phyloP scores from a whole-genome alignment of 441 rosid species.

The Raphanus hybrid region DNA sequence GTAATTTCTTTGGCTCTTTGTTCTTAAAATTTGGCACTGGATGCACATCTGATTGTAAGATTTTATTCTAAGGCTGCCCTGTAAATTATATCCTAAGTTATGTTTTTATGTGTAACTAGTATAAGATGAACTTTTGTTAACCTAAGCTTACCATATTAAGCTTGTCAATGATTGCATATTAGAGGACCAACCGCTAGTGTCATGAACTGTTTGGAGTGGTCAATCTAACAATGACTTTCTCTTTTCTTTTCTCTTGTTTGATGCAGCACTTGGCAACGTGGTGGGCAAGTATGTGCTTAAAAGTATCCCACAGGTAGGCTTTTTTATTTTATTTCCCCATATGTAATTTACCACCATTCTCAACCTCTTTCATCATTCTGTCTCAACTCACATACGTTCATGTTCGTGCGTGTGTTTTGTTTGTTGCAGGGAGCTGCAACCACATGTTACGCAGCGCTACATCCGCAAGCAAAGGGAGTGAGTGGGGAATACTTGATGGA shows the following conservation, averaged over 20 bases:
- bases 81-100: too few species aligned
- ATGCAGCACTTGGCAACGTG: slow-evolving; percentile 48
- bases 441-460: slow-evolving; percentile 60
- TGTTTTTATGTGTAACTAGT: too few species aligned
- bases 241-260: neutral
- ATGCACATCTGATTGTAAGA: neutral
- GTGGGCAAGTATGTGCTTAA: slow-evolving; percentile 52
- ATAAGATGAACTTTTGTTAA: too few species aligned
- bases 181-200: neutral
- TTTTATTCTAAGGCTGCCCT: too few species aligned
- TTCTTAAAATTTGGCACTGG: neutral
- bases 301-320: slow-evolving; percentile 59
- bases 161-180: too few species aligned
- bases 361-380: slow-evolving; percentile 1
- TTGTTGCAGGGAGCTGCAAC: slow-evolving; percentile 63
- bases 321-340: neutral
- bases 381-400: slow-evolving; percentile 6
- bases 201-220: neutral
- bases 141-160: too few species aligned
- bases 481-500: slow-evolving; percentile 58
- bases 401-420: neutral
- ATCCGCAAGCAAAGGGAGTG: slow-evolving; percentile 56
- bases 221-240: neutral
- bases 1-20: slow-evolving; percentile 37
- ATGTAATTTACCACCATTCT: neutral